phyloP scores from a whole-genome alignment of 495 filamentous ascomycete species.

The Penicillium paradoxum region DNA sequence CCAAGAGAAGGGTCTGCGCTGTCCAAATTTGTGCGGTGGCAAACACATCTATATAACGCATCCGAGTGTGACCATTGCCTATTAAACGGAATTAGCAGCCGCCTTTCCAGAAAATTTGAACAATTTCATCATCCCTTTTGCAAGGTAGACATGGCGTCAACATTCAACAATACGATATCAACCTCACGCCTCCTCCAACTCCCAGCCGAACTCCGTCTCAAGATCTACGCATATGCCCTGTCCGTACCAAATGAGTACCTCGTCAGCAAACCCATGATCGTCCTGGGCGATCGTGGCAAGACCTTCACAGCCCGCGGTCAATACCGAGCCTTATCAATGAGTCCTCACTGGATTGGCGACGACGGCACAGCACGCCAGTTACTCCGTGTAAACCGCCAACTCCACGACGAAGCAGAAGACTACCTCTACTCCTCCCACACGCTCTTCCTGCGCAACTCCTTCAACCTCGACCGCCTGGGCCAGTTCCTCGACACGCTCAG shows the following conservation, averaged over 20 bases:
- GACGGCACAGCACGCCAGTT: conserved; percentile 29
- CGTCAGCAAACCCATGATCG: conserved; percentile 29
- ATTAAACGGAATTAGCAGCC: not conserved
- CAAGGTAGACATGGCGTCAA: not conserved
- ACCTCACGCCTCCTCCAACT: conserved; percentile 24
- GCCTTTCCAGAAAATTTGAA: not conserved
- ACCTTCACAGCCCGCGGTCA: conserved; percentile 28
- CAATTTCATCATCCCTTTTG: not conserved
- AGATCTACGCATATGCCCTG: conserved; percentile 42
- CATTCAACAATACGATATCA: not conserved
- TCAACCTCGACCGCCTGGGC: conserved; percentile 33
- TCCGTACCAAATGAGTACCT: conserved; percentile 33
- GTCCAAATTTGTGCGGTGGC: conserved; percentile 4
- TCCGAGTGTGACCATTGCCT: conserved; percentile 1
- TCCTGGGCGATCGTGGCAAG: conserved; percentile 32
- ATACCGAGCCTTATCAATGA: conserved; percentile 34
- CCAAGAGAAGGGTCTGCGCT: not conserved
- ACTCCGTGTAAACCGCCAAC: conserved; percentile 33
- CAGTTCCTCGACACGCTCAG: conserved; percentile 37
- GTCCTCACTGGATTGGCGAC: conserved; percentile 34
- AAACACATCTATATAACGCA: not conserved
- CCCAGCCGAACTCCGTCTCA: conserved; percentile 36
- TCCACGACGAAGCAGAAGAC: conserved; percentile 41
- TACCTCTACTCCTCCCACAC: conserved; percentile 37
- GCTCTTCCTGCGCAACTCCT: conserved; percentile 40